These are phyloP conservation scores for Saccharum hybrid DNA, from an alignment of 202 grass and related monocot genomes.

Conservation along the genomic window DNA sequence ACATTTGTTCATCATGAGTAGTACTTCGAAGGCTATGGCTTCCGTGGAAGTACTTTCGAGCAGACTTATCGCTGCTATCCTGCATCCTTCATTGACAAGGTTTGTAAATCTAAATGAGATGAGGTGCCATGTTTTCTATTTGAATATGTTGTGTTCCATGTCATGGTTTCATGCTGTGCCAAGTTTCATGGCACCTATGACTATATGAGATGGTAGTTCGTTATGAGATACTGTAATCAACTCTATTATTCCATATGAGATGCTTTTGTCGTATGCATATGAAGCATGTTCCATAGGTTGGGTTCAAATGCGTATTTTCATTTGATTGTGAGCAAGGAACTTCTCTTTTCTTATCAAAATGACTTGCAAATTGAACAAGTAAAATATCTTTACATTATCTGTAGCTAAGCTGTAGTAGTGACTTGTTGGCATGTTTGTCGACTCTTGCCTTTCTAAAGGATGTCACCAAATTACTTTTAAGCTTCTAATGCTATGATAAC, in stretches of 20 bases:
- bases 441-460: background rate
- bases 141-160: constrained; percentile 18
- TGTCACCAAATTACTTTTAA: background rate
- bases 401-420: background rate
- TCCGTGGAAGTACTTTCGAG: constrained; percentile 86
- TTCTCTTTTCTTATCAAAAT: constrained; percentile 14
- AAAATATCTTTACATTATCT: background rate
- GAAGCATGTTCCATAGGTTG: background rate
- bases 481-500: background rate
- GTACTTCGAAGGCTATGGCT: constrained; percentile 89
- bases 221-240: constrained; percentile 4
- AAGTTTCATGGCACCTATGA: constrained; percentile 22
- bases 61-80: constrained; percentile 97
- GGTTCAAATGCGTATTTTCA: background rate
- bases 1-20: constrained; percentile 43
- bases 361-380: background rate
- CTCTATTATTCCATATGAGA: background rate
- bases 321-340: background rate
- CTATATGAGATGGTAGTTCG: background rate
- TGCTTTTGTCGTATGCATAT: constrained; percentile 4
- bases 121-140: constrained; percentile 34
- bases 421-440: background rate
- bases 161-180: constrained; percentile 6
- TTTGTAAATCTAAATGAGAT: constrained; percentile 44
- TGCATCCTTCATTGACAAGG: constrained; percentile 99